Evolutionary conservation across 768 basidiomycete species (phyloP).

Genomic region (Paxillus involutus): DNA sequence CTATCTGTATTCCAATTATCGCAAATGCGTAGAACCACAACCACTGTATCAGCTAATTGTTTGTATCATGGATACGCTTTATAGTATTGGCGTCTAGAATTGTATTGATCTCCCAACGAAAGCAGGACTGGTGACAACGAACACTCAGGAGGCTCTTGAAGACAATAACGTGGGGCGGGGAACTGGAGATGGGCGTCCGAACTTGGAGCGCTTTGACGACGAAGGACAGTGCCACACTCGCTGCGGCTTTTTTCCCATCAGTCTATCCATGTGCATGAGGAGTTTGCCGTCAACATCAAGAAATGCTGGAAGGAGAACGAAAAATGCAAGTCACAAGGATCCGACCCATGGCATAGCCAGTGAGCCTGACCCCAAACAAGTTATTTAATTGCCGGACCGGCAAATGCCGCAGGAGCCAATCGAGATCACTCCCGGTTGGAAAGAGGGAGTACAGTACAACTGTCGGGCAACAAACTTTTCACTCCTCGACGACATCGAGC

Average conservation of each 20-base stretch:
- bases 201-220: neutral
- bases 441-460: constrained; percentile 7
- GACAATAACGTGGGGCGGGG: constrained; percentile 3
- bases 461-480: constrained; percentile 1
- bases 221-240: neutral
- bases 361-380: neutral
- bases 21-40: constrained; percentile 15
- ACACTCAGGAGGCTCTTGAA: neutral
- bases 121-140: neutral
- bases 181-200: neutral
- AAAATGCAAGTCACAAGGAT: no score
- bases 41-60: constrained; percentile 20
- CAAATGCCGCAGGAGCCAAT: constrained; percentile 20
- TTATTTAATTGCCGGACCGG: constrained; percentile 28
- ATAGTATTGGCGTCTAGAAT: neutral
- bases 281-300: neutral
- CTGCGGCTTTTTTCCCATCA: neutral
- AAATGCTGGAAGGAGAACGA: neutral
- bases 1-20: constrained; percentile 21
- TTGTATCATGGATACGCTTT: constrained; percentile 4
- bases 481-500: neutral
- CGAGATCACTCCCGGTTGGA: constrained; percentile 2
- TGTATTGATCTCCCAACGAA: neutral
- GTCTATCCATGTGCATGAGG: neutral
- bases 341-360: neutral